Evolutionary conservation across 768 basidiomycete genomes (phyloP), one percentile per base, ranked within the genome.

Genomic region (Heimioporus sp.): DNA sequence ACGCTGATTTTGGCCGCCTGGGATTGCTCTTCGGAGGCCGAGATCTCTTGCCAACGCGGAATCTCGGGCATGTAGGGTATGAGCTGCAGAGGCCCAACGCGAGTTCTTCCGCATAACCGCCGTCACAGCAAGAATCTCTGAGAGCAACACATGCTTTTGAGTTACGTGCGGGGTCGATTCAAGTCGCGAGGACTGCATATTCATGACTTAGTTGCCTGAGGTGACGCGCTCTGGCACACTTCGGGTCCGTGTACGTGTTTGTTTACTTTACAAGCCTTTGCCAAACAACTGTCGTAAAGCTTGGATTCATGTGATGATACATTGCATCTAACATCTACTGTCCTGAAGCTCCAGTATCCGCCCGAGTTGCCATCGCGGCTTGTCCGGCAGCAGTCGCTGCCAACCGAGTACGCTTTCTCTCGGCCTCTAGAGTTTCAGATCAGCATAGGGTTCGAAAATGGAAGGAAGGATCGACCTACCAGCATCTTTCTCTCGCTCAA

Each of bases 21-120:
- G 74, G 21, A 73, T 78, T 10, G 83, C 77, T 60, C 87, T 79
- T 45, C 87, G 77, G 41, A 90, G 79, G 28, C 90, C 90, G 38
- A 89, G 80, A 61, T 85, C 86, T 62, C 77, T 86, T 43, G 87
- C 87, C 37, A 92, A 72, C 2, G 82, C 79, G 17, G 85, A 80
- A 62, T 87, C 87, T 56, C 81, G 77, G 45, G 80, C 72, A 39
- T 78, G 76, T 61, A 82, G 76, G 21, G 80, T 80, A 62, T 84
- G 81, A 24, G 80, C 80, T 41, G 81, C 80, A 12, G 89, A 83
- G 16, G 95, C 89, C 96, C 96, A 98, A 40, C 97, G 83, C 42
- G 95, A 93, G 73, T 98, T 98, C 76, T 94, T 92, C 69, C 96
- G 90, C 95, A 99, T 98, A 17, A 84, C 80, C 2, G 91, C 89